Conservation (phyloP, 192 early-diverging fungal genomes). For the Ambispora gerdemannii region DNA sequence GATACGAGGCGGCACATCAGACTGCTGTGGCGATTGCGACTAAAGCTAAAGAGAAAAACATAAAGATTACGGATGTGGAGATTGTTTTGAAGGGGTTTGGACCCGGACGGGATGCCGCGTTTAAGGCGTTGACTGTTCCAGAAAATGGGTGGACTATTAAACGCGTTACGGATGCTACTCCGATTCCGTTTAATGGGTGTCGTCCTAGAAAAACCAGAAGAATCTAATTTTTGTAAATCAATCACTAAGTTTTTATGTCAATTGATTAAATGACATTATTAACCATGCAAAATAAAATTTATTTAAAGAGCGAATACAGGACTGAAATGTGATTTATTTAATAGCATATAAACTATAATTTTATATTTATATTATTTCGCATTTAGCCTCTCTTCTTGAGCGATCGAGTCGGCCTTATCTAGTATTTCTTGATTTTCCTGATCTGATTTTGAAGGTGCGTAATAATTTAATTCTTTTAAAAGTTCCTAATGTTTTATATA, state of each 20-base stretch:
- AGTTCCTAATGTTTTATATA: neutral
- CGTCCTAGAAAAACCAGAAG: slow-evolving; percentile 85
- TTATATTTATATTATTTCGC: no score
- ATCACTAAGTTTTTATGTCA: no score
- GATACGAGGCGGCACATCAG: slow-evolving; percentile 90
- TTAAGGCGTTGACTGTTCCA: slow-evolving; percentile 73
- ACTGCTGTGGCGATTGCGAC: slow-evolving; percentile 71
- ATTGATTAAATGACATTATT: no score
- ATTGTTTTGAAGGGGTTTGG: slow-evolving; percentile 88
- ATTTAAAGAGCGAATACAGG: no score
- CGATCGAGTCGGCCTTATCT: neutral
- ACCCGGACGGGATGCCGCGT: slow-evolving; percentile 84
- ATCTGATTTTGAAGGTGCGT: neutral
- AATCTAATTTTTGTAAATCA: no score
- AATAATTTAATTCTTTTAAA: neutral
- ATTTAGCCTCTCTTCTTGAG: no score
- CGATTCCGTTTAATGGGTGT: slow-evolving; percentile 87
- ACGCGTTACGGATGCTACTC: slow-evolving; percentile 84
- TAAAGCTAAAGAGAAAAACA: slow-evolving; percentile 62
- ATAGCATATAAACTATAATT: no score
- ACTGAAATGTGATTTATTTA: no score
- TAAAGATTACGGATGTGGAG: slow-evolving; percentile 64
- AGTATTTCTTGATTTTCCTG: neutral
- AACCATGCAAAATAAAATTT: no score
- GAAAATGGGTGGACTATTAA: slow-evolving; percentile 69